Evolutionary conservation across 306 rosid genomes (phyloP).

Genomic region (Prunus padus): DNA sequence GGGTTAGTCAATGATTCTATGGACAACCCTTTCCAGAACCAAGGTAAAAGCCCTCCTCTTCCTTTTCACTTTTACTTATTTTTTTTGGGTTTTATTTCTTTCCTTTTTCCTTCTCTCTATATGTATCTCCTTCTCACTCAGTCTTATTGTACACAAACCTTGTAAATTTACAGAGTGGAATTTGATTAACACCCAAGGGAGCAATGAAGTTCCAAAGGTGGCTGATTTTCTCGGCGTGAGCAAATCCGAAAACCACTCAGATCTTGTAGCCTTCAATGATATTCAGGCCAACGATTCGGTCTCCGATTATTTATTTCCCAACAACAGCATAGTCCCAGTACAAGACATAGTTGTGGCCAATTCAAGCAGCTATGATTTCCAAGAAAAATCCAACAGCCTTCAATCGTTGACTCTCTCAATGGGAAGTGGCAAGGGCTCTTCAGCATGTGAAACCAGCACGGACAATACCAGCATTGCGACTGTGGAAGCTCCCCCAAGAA

Average conservation of each 20-base stretch:
- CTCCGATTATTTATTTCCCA: conserved; percentile 63
- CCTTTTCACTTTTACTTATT: not conserved
- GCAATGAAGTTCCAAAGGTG: conserved; percentile 72
- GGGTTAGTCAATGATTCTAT: conserved; percentile 70
- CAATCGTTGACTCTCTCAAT: conserved; percentile 85
- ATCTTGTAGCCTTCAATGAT: conserved; percentile 59
- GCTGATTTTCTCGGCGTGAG: conserved; percentile 98
- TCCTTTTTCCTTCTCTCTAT: not conserved
- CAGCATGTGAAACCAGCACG: conserved; percentile 62
- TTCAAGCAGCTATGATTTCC: conserved; percentile 53
- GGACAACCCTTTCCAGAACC: conserved; percentile 83
- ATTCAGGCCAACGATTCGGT: conserved; percentile 59
- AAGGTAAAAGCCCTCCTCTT: conserved; percentile 38
- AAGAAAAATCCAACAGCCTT: conserved; percentile 61
- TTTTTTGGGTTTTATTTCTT: not conserved
- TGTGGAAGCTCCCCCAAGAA: conserved; percentile 67
- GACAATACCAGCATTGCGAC: conserved; percentile 44
- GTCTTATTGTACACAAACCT: not conserved
- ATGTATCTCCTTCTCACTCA: not conserved
- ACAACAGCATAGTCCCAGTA: conserved; percentile 49
- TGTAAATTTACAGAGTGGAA: conserved; percentile 66
- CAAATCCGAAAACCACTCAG: conserved; percentile 75
- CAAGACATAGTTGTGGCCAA: conserved; percentile 48
- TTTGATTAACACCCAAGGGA: conserved; percentile 52
- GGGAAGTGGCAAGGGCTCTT: conserved; percentile 86